Base-by-base conservation (phyloP, 495 filamentous ascomycete species). In the Penicillium lagena region DNA sequence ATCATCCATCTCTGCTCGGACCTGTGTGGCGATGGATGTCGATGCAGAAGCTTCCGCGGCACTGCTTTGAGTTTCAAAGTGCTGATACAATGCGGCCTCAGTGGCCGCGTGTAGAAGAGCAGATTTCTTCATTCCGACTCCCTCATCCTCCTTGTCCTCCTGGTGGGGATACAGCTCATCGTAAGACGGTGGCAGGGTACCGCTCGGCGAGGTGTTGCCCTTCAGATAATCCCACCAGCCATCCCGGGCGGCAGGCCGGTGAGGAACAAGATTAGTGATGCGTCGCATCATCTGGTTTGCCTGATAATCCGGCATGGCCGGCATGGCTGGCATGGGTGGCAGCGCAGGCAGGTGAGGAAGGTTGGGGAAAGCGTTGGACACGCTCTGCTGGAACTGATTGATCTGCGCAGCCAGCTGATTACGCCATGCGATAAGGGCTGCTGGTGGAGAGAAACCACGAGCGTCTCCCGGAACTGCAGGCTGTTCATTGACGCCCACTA, bases 401-500 rank as follows among this genome's bases (percentile, higher is more conserved):
- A 93, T 78, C 54, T 93, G 89, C 4, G 78, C 75, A 35, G 81
- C 77, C 12, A 95, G 65, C 40, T 89, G 83, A 41, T 91, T 85
- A 45, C 83, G 79, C 75, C 87, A 82, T 17, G 85, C 86, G 28
- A 80, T 70, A 62, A 88, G 77, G 22, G 83, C 74, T 12, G 83
- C 78, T 2, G 78, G 72, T 14, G 83, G 76, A 10, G 78, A 72
- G 37, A 76, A 73, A 17, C 62, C 55, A 27, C 57, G 59, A 17
- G 55, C 55, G 50, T 67, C 55, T 11, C 50, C 56, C 10, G 59
- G 35, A 42, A 67, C 39, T 32, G 58, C 45, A 35, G 59, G 45
- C 49, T 60, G 50, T 43, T 64, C 58, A n/a, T 32, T 46, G 47
- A 49, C 9, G 43, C 55, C 45, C 17, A 50, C 46, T 12, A 49